Base-by-base conservation (phyloP, 495 filamentous ascomycete species). In the Aspergillus homomorphus region DNA sequence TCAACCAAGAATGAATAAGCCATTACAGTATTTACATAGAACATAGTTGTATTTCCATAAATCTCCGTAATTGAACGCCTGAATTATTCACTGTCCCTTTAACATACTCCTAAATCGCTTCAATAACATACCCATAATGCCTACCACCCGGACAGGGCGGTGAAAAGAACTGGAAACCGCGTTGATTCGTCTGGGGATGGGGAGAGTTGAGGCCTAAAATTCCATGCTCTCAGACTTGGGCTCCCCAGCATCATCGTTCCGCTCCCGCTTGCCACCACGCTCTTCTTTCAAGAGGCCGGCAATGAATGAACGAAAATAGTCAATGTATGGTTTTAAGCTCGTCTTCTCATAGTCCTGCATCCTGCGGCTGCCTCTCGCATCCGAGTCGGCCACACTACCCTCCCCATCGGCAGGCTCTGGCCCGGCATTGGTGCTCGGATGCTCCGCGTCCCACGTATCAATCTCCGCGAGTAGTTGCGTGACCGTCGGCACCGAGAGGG, bases 271-370 rank as follows among this genome's bases (percentile, higher is more conserved):
- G 10, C 80, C 77, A 23, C 80, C 81, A 53, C 80, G 82, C 76
- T 98, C 94, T 22, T 94, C 94, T 68, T 85, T 92, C 67, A 96
- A 80, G 33, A 97, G 69, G 4, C 72, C 77, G 2, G 84, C 77
- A 24, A 98, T 91, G 73, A 96, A 94, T 1, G 77, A 81, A 54
- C 87, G 85, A 74, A 98, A 98, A 63, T 85, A 86, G 48, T 97
- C 92, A 18, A 98, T 84, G 72, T 95, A 98, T 45, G 92, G 90
- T 73, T 89, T 95, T 61, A 98, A 71, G 53, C 90, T 89, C 26
- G 94, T 98, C 82, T 96, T 98, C 77, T 98, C 93, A 82, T 92
- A 97, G 69, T 98, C 95, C 68, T 84, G 84, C 42, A 89, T 61
- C 57, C 77, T 84, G 57, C 80, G 79, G 49, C 58, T 53, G 23